phyloP scores from a whole-genome alignment of 495 filamentous ascomycete species.

The Aspergillus asperescens region DNA sequence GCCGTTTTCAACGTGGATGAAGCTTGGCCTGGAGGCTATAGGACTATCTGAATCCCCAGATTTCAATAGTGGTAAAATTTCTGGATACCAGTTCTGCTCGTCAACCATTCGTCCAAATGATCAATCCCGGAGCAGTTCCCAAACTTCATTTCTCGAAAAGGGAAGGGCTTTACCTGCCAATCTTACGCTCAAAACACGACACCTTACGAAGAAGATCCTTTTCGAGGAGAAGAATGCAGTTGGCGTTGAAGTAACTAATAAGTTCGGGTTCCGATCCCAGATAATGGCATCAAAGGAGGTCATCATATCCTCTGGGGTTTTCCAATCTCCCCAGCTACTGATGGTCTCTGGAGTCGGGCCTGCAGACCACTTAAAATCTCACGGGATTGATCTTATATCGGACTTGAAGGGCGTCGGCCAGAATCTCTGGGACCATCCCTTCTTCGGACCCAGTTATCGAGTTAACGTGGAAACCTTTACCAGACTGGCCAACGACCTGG shows the following conservation, averaged over 20 bases:
- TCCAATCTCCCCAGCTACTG: conserved; percentile 48
- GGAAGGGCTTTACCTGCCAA: not conserved
- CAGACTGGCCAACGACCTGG: conserved; percentile 16
- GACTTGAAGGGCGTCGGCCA: conserved; percentile 49
- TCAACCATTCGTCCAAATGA: conserved; percentile 34
- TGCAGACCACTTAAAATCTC: conserved; percentile 21
- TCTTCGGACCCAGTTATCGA: conserved; percentile 31
- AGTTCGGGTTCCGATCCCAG: conserved; percentile 11
- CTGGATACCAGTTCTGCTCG: conserved; percentile 35
- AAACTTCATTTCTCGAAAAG: conserved; percentile 26
- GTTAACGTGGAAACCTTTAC: conserved; percentile 37
- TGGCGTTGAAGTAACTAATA: conserved; percentile 14
- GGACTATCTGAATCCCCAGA: conserved; percentile 31
- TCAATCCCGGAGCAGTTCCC: conserved; percentile 36
- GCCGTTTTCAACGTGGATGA: conserved; percentile 40
- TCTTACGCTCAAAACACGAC: conserved; percentile 29
- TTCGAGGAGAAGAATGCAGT: conserved; percentile 24
- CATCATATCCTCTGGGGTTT: conserved; percentile 50
- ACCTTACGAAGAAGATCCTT: conserved; percentile 39
- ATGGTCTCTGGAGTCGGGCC: conserved; percentile 49
- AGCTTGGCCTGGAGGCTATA: conserved; percentile 31
- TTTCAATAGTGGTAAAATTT: conserved; percentile 39
- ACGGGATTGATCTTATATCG: conserved; percentile 34
- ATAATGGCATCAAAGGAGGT: conserved; percentile 46
- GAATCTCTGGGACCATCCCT: conserved; percentile 45